Conservation (phyloP, 1,284 basidiomycete genomes). For the Puccinia horiana region DNA sequence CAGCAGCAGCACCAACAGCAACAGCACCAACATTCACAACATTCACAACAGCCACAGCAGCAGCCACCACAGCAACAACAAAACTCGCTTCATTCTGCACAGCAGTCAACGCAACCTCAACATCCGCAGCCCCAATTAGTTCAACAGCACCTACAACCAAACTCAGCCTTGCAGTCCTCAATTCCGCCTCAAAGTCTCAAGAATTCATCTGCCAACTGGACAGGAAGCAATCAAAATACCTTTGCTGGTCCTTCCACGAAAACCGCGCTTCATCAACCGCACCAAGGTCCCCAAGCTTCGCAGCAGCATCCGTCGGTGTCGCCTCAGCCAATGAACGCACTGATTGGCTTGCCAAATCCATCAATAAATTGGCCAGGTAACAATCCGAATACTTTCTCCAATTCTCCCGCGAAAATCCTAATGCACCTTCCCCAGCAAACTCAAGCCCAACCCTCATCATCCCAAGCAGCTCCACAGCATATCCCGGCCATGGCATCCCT, state of each 20-base stretch:
- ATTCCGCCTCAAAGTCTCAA: background rate
- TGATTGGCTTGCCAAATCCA: background rate
- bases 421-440: background rate
- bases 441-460: conserved; percentile 2
- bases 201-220: conserved; percentile 23
- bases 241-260: conserved; percentile 5
- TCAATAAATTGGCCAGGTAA: conserved; percentile 10
- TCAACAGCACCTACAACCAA: conserved; percentile 23
- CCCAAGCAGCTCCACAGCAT: conserved; percentile 5
- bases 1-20: conserved; percentile 39
- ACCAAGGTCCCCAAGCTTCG: background rate
- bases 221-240: background rate
- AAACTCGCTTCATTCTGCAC: background rate
- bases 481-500: background rate
- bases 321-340: background rate
- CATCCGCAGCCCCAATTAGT: background rate
- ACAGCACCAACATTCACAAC: conserved; percentile 21
- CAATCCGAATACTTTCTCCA: conserved; percentile 3
- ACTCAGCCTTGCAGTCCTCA: background rate
- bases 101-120: conserved; percentile 4
- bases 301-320: conserved; percentile 17
- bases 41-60: background rate
- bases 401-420: conserved; percentile 1
- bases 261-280: background rate
- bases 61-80: conserved; percentile 8